phyloP scores from a whole-genome alignment of 371 early-diverging fungal genomes.

The Rhizopus stolonifer region DNA sequence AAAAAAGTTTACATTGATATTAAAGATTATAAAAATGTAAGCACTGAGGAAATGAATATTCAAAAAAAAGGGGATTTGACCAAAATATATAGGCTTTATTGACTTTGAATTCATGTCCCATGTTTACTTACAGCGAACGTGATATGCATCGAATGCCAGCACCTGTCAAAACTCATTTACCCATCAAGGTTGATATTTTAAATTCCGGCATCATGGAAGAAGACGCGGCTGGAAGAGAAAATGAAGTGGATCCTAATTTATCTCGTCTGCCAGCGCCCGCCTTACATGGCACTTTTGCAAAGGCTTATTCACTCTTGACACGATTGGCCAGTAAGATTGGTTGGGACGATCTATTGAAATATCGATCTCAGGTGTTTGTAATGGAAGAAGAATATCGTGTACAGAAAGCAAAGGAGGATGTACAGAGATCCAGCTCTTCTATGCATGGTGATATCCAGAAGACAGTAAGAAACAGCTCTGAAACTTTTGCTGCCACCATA shows the following conservation, averaged over 20 bases:
- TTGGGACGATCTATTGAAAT: constrained; percentile 91
- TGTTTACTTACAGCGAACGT: constrained; percentile 91
- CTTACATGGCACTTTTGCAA: constrained; percentile 88
- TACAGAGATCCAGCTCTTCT: constrained; percentile 24
- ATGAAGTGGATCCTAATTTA: constrained; percentile 67
- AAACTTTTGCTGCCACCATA: no score
- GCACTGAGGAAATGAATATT: no score
- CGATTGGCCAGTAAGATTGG: constrained; percentile 80
- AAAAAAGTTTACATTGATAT: constrained; percentile 74
- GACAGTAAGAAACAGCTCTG: not conserved
- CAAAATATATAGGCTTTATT: constrained; percentile 87
- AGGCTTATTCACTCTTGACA: constrained; percentile 84
- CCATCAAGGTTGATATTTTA: constrained; percentile 69
- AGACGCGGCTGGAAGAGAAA: constrained; percentile 67
- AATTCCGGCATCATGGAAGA: constrained; percentile 67
- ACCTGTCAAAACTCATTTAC: constrained; percentile 76
- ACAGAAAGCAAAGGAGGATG: constrained; percentile 67
- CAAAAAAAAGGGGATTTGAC: no score
- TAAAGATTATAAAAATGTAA: constrained; percentile 79
- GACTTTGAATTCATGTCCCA: constrained; percentile 94
- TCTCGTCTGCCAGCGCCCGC: constrained; percentile 84
- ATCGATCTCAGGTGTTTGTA: constrained; percentile 87
- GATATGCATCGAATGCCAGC: constrained; percentile 91
- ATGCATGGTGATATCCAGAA: not conserved
- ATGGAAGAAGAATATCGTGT: constrained; percentile 97